phyloP scores from a whole-genome alignment of 495 filamentous ascomycete species.

The Copromyces sp. region DNA sequence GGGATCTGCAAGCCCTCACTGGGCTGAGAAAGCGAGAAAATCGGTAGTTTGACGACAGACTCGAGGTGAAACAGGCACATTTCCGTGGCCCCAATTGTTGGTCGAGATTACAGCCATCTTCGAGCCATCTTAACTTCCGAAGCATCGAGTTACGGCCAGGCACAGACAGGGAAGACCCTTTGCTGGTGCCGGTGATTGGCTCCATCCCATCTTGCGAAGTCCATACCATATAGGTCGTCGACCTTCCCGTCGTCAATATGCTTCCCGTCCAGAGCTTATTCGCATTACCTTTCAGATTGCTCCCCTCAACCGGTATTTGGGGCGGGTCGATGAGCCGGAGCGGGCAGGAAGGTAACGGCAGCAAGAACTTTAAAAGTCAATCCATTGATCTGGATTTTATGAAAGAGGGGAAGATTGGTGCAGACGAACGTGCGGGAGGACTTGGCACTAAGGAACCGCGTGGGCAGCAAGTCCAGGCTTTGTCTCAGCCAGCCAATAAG shows the following conservation, averaged over 20 bases:
- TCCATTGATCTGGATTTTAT: background rate
- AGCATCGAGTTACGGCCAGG: background rate
- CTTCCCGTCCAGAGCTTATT: background rate
- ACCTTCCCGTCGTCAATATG: background rate
- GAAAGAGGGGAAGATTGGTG: background rate
- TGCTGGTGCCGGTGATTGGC: background rate
- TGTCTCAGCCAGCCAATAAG: slow-evolving; percentile 14
- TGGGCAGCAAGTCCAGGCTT: slow-evolving; percentile 6
- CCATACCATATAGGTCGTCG: background rate
- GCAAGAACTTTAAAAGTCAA: background rate
- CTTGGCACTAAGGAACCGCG: background rate
- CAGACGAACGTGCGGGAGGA: background rate
- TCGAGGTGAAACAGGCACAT: background rate
- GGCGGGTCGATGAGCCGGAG: background rate
- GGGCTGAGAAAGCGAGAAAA: background rate
- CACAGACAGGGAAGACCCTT: background rate
- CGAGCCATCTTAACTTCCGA: background rate
- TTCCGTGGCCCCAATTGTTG: background rate
- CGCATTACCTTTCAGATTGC: background rate
- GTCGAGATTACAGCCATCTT: background rate
- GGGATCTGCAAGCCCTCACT: background rate
- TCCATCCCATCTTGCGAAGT: background rate
- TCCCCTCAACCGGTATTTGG: background rate
- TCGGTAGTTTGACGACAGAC: background rate
- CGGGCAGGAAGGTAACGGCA: background rate